These are phyloP conservation scores for Russula lepida DNA, from an alignment of 768 basidiomycete genomes.

Conservation along the genomic window DNA sequence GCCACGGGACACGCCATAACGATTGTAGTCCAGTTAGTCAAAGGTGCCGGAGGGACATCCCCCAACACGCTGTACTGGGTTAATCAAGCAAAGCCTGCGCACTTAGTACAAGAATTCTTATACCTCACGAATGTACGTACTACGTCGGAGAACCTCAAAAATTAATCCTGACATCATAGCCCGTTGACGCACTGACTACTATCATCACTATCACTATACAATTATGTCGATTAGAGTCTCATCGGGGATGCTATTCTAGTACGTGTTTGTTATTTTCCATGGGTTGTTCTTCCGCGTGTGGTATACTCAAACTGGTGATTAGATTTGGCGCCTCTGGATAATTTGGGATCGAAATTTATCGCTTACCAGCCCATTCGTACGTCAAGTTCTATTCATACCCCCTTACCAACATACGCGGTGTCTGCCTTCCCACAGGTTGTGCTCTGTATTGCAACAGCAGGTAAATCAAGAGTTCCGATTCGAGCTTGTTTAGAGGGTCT, in stretches of 20 bases:
- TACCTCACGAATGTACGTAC: constrained; percentile 12
- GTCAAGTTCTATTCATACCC: not conserved
- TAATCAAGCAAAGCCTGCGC: constrained; percentile 3
- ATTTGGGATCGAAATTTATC: constrained; percentile 10
- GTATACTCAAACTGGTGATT: not conserved
- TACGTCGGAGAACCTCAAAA: not conserved
- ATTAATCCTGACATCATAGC: not conserved
- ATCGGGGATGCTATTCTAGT: constrained; percentile 16
- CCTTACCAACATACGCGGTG: not conserved
- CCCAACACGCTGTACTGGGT: not conserved
- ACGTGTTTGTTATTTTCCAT: not conserved
- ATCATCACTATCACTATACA: not conserved
- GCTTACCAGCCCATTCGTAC: constrained; percentile 6
- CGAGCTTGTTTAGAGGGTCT: not conserved
- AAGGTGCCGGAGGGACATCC: not conserved
- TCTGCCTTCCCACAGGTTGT: not conserved
- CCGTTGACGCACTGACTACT: not conserved
- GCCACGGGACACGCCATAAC: constrained; percentile 12
- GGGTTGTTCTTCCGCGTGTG: not conserved
- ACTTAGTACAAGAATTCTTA: not conserved
- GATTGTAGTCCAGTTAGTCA: constrained; percentile 3
- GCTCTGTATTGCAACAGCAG: not conserved
- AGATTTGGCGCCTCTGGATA: constrained; percentile 19
- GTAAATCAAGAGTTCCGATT: not conserved
- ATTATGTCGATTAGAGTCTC: not conserved